Evolutionary conservation across 805 yeast genomes (phyloP).

Genomic region (Kuraishia capsulata): DNA sequence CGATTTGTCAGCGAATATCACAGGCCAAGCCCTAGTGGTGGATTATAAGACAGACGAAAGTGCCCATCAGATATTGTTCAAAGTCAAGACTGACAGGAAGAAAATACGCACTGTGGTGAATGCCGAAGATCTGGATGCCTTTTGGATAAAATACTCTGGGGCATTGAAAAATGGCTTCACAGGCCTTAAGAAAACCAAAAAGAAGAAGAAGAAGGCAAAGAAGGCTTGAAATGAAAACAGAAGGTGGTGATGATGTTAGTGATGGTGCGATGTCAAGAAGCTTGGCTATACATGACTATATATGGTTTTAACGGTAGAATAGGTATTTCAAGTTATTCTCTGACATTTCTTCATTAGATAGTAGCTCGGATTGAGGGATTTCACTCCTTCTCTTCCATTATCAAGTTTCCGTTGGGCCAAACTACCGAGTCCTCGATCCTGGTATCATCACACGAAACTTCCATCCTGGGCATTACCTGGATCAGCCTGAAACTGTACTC

Average conservation of each 20-base stretch:
- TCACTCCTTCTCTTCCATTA: slow-evolving; percentile 17
- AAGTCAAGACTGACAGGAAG: slow-evolving; percentile 4
- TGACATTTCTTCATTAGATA: no score
- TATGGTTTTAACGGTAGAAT: neutral
- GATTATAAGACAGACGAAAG: slow-evolving; percentile 1
- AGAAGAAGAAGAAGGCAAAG: slow-evolving; percentile 57
- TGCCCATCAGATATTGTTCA: slow-evolving; percentile 5
- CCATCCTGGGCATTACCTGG: slow-evolving; percentile 49
- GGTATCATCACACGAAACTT: slow-evolving; percentile 22
- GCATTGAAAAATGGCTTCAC: slow-evolving; percentile 61
- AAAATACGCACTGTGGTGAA: slow-evolving; percentile 70
- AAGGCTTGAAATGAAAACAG: slow-evolving; percentile 4
- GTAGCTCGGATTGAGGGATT: no score
- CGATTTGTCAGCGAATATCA: neutral
- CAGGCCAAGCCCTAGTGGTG: no score
- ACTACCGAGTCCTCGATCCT: slow-evolving; percentile 35
- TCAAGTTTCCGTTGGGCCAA: slow-evolving; percentile 57
- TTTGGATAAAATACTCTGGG: slow-evolving; percentile 71
- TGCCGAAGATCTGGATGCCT: slow-evolving; percentile 48
- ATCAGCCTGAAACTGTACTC: slow-evolving; percentile 38
- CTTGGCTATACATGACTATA: neutral
- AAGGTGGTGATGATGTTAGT: neutral
- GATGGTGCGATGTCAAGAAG: neutral
- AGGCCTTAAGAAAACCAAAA: slow-evolving; percentile 78
- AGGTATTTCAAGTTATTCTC: neutral